Conservation (phyloP, 1,284 basidiomycete species). For the Melanopsichium pennsylvanicum region DNA sequence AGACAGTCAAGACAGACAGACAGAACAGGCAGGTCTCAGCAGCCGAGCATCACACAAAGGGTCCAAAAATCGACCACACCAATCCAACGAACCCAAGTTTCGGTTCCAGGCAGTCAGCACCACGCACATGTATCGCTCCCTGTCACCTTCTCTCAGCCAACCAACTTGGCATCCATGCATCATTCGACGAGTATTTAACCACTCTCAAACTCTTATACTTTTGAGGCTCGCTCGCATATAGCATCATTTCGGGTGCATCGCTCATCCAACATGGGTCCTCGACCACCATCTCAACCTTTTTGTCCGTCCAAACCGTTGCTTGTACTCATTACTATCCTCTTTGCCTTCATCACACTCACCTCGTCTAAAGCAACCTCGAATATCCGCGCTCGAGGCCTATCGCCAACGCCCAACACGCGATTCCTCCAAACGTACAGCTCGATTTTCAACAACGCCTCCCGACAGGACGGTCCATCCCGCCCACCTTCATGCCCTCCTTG, state of each 20-base stretch:
- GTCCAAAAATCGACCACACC: too few relatives aligned
- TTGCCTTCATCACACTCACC: not conserved
- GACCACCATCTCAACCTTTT: not conserved
- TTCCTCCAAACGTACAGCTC: constrained; percentile 27
- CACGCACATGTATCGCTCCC: not conserved
- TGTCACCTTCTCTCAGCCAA: too few relatives aligned
- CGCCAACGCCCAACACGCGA: constrained; percentile 12
- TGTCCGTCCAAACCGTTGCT: not conserved
- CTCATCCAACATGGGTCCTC: constrained; percentile 1
- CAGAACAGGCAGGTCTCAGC: not conserved
- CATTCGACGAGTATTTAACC: too few relatives aligned
- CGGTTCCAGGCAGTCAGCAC: constrained; percentile 3
- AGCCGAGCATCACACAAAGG: constrained; percentile 6
- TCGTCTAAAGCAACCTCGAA: constrained; percentile 2
- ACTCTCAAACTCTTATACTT: too few relatives aligned
- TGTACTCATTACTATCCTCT: not conserved
- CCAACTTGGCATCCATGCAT: too few relatives aligned
- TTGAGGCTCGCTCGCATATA: too few relatives aligned
- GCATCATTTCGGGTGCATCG: too few relatives aligned
- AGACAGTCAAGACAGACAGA: too few relatives aligned
- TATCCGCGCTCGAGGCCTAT: constrained; percentile 18
- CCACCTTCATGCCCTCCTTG: constrained; percentile 49
- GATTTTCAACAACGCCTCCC: constrained; percentile 20
- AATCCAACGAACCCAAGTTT: constrained; percentile 3
- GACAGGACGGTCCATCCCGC: not conserved